Evolutionary conservation across 1,139 yeast species (phyloP), one percentile per base, ranked within the genome.

Genomic region (Saccharomyces hybrid): DNA sequence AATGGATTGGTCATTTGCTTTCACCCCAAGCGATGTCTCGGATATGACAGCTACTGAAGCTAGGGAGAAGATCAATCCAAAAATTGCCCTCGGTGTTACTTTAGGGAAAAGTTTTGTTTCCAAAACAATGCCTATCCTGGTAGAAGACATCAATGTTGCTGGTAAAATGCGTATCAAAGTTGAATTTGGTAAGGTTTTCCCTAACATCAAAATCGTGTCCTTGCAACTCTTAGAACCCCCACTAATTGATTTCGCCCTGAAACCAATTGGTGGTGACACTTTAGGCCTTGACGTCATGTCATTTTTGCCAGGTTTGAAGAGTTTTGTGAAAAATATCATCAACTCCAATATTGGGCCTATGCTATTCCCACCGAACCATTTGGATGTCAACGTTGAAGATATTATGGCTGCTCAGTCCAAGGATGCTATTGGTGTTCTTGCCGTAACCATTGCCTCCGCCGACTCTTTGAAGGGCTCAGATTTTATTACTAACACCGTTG

Each of bases 241-340:
- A 47, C 75, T 78, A 24, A 84, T 86, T 65, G 91, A 84, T 67
- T 86, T 86, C 68, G 84, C 83, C 21, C 79, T 87, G 73, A 86
- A 86, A 66, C 95, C 95, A n/a, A 86, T 86, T 54, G 93, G 93
- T 69, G 95, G 95, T 72, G 91, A 86, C 67, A 83, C 90, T 16
- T 77, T 86, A 58, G 95, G 95, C 59, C 68, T 87, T 54, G 95
- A 87, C 73, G 80, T 87, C 59, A 87, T 87, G 95, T 83, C 91
- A 0, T 78, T 86, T 61, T 79, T 87, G 60, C 95, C 95, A 3
- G 93, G 93, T 58, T 79, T 87, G 65, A 78, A 88, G 38, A 75
- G 82, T n/a, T 82, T 86, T 65, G 90, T 87, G 54, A 85, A 83
- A 59, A 77, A 80, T 49, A 77, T 84, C 68, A 82, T 86, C 65